Percentiles rank a stretch among this genome's conserved stretches.
phyloP scores from a whole-genome alignment of 306 rosid genomes.

The Cicer arietinum region DNA sequence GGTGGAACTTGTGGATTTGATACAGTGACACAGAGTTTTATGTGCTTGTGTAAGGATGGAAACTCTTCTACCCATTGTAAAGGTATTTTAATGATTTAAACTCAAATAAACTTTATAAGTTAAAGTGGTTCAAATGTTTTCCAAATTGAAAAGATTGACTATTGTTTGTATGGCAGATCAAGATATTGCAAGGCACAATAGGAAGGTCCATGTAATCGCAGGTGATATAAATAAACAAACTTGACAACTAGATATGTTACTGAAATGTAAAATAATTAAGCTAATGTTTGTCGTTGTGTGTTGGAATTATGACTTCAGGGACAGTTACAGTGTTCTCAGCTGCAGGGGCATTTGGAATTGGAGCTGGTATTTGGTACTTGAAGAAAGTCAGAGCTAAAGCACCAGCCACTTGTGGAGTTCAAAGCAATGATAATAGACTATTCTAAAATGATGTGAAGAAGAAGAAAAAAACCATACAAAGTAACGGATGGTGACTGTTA shows the following conservation, averaged over 20 bases:
- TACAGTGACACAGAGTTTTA: conserved; percentile 54
- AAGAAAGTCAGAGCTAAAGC: conserved; percentile 79
- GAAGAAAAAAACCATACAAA: conserved; percentile 19
- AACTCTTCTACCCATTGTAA: conserved; percentile 82
- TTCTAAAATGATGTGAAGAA: conserved; percentile 53
- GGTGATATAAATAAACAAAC: conserved; percentile 53
- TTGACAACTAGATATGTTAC: conserved; percentile 1
- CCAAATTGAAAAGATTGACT: background rate
- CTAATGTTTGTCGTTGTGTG: conserved; percentile 3
- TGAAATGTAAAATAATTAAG: background rate
- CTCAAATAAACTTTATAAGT: background rate
- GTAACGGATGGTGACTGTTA: too few species aligned
- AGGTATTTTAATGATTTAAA: conserved; percentile 48
- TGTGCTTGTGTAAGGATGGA: conserved; percentile 73
- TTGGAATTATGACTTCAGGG: conserved; percentile 60
- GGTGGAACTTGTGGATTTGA: conserved; percentile 91
- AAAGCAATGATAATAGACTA: conserved; percentile 84
- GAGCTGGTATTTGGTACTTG: conserved; percentile 80
- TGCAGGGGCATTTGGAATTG: conserved; percentile 82
- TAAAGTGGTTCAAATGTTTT: too few species aligned
- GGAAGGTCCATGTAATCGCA: conserved; percentile 71
- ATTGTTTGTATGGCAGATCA: conserved; percentile 63
- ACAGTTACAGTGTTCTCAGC: conserved; percentile 71
- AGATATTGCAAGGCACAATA: conserved; percentile 50
- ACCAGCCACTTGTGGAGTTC: conserved; percentile 91